A percentile compares a stretch with the other conserved stretches of the same genome.
phyloP scores from a whole-genome alignment of 306 rosid genomes.

The Purshia tridentata region DNA sequence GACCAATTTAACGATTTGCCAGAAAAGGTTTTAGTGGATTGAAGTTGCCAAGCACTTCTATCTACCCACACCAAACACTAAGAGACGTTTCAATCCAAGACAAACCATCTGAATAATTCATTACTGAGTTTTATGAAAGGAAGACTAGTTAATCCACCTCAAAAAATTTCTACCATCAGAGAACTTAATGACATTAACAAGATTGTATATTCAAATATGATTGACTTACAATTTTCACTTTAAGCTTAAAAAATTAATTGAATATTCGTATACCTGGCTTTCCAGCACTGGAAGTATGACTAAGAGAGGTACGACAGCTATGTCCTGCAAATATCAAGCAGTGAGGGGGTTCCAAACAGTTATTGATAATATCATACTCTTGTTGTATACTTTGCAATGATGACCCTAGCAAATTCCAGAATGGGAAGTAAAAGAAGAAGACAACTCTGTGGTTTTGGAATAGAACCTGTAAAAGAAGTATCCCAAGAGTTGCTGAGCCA shows the following conservation, averaged over 20 bases:
- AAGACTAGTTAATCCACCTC: background rate
- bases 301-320: conserved; percentile 96
- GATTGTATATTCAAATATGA: background rate
- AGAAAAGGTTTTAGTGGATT: too few relatives aligned
- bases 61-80: too few relatives aligned
- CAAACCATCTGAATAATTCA: background rate
- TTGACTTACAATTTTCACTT: background rate
- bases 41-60: too few relatives aligned
- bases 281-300: conserved; percentile 97
- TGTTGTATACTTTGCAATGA: conserved; percentile 5
- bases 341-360: conserved; percentile 29
- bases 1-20: too few relatives aligned
- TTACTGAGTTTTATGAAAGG: background rate
- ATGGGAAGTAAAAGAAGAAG: conserved; percentile 24
- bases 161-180: background rate
- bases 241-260: background rate
- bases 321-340: conserved; percentile 76
- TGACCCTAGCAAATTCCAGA: conserved; percentile 32
- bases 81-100: too few relatives aligned
- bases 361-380: conserved; percentile 30
- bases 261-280: conserved; percentile 71
- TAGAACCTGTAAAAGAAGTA: conserved; percentile 91
- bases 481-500: conserved; percentile 97
- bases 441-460: background rate
- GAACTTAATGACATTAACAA: background rate